Conservation (phyloP, 805 yeast species). For the Lipomyces kockii region DNA sequence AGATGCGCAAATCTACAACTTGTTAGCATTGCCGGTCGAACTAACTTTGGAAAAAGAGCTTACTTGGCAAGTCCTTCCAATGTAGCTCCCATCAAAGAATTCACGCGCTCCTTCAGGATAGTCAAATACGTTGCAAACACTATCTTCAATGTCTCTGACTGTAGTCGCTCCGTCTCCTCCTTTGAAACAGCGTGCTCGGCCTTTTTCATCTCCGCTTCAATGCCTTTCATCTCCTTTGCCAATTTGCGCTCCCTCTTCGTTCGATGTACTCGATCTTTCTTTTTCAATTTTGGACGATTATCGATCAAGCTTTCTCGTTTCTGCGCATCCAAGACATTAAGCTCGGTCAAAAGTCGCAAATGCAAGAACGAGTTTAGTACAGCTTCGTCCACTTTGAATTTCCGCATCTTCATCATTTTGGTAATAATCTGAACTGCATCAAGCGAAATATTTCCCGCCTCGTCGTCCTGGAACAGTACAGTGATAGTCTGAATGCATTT, state of each 20-base stretch:
- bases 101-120: conserved; percentile 66
- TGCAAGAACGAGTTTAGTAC: conserved; percentile 75
- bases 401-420: conserved; percentile 72
- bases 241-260: conserved; percentile 89
- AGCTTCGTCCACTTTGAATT: conserved; percentile 81
- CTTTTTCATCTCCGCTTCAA: conserved; percentile 83
- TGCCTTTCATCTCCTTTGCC: conserved; percentile 81
- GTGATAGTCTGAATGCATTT: conserved; percentile 70
- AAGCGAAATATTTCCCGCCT: conserved; percentile 76
- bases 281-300: conserved; percentile 56
- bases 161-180: conserved; percentile 83
- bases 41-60: background rate
- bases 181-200: conserved; percentile 89
- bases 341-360: conserved; percentile 51
- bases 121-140: conserved; percentile 77
- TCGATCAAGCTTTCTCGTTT: conserved; percentile 37
- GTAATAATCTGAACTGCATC: conserved; percentile 72
- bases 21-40: background rate
- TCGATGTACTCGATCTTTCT: conserved; percentile 87
- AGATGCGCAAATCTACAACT: conserved; percentile 71
- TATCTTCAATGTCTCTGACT: conserved; percentile 78
- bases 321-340: conserved; percentile 32
- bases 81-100: conserved; percentile 78
- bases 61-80: conserved; percentile 80
- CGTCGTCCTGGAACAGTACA: conserved; percentile 73